Evolutionary conservation across 1,284 basidiomycete species (phyloP), one percentile per base, ranked within the genome.

Genomic region (Stygiomarasmius scandens): DNA sequence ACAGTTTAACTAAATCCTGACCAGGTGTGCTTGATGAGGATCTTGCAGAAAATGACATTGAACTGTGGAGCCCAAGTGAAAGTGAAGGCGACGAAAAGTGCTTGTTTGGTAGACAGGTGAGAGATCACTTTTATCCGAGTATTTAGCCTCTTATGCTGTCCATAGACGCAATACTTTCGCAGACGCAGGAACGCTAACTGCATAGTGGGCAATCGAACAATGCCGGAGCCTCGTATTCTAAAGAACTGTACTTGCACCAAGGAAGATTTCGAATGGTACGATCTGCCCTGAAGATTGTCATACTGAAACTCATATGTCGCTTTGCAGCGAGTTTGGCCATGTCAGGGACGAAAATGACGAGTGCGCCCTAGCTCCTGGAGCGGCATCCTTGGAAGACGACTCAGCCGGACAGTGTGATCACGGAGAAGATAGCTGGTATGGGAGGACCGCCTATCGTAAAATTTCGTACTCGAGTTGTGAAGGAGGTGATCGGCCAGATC

Each of bases 291-390:
- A 3, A 23, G 10, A 36, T 8, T 12, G 23, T 36, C 12, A 19
- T n/a, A 6, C 32, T n/a, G n/a, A 8, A 3, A 23, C 27, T 29
- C 0, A 46, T 58, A 14, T 44, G 55, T 43, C 29, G 49, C 22
- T 52, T n/a, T n/a, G n/a, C n/a, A 94, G 94, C 67, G 95, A 97
- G 77, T 98, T 95, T 79, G 97, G 97, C 71, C 78, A 95, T 67
- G 78, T 83, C 58, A 87, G 88, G 61, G 81, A 95, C 63, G 71
- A 69, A 0, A 75, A 77, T 3, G 90, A 86, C 54, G 75, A 89
- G 45, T 97, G 95, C 67, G 89, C 91, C 0, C 82, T 94, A 16
- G 84, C 86, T 1, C 72, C 83, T 2, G 92, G 90, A 14, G 89
- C 86, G 0, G 71, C 73, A 6, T 79, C 92, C 0, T 78, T 90